These are phyloP conservation scores for Hypoxylon trugodes DNA, from an alignment of 495 filamentous ascomycete genomes.

Conservation along the genomic window DNA sequence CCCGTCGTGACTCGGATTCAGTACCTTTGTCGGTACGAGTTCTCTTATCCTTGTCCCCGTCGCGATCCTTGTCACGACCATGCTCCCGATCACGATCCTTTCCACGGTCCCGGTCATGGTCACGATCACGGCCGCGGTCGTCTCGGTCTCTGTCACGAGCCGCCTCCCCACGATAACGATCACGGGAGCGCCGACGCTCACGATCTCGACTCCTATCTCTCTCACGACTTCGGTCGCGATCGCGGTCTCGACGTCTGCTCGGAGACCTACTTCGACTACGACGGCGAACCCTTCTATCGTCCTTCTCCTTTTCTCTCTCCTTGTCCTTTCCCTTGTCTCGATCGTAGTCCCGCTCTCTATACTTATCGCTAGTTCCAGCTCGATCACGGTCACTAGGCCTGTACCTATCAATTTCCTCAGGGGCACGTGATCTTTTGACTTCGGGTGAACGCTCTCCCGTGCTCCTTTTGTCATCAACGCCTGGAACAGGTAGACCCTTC, in stretches of 20 bases:
- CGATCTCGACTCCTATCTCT: constrained; percentile 54
- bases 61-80: constrained; percentile 31
- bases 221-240: constrained; percentile 48
- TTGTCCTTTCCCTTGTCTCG: constrained; percentile 46
- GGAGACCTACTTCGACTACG: constrained; percentile 51
- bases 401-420: constrained; percentile 56
- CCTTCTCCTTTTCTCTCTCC: constrained; percentile 52
- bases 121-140: constrained; percentile 31
- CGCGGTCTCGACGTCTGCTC: constrained; percentile 48
- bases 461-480: constrained; percentile 53
- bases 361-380: constrained; percentile 28
- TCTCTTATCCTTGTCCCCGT: constrained; percentile 39
- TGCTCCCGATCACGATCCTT: constrained; percentile 37
- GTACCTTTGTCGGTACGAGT: constrained; percentile 40
- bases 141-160: constrained; percentile 40
- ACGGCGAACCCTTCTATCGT: constrained; percentile 42
- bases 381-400: constrained; percentile 48
- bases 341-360: constrained; percentile 43
- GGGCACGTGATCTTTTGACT: constrained; percentile 51
- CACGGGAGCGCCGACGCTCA: constrained; percentile 47
- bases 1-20: constrained; percentile 39
- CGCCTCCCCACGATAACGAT: constrained; percentile 40
- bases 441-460: constrained; percentile 56
- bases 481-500: constrained; percentile 59
- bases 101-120: constrained; percentile 41